Base-by-base conservation (phyloP, 2,329 filamentous ascomycete genomes). In the Botryotinia narcissicola region DNA sequence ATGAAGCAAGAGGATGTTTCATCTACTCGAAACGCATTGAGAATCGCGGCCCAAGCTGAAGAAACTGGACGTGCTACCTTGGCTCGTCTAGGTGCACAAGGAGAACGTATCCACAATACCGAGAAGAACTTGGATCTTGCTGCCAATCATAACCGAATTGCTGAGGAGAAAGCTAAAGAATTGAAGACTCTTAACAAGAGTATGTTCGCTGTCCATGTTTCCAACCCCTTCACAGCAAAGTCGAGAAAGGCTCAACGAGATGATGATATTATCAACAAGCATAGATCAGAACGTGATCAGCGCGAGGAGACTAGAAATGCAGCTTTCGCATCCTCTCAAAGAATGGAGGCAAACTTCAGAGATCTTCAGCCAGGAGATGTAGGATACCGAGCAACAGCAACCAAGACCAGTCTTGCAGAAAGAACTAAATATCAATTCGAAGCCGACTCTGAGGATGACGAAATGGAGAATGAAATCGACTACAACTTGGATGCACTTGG, bases 191-290 rank as follows among this genome's bases (percentile, higher is more conserved):
- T 97, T 68, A 97, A 98, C 83, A 87, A 92, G 75, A 94, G 91
- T 84, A 97, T 98, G 94, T 97, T 97, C 80, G 92, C 93, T 8
- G 88, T 95, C 35, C 92, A 94, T 79, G 91, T 95, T 40, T 86
- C 86, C 71, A 94, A 94, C 78, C 92, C 92, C 0, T 93, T 97
- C 81, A 96, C 93, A 0, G 89, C 89, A 22, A 89, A 88, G 75
- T 88, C 87, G 77, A 88, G 91, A 62, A 87, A 87, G 42, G 85
- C 86, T 72, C 89, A 88, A 73, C 87, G 89, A 59, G 93, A 96
- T 76, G 86, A 91, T 69, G 86, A 89, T 72, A 87, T 93, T 62
- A 85, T 97, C 79, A 89, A 91, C 63, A 91, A 91, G 73, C 89
- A 93, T 78, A 87, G 90, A 48, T 80, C 86, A 74, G 91, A 94